Conservation (phyloP, 768 basidiomycete genomes). For the Cystobasidium tubakii region DNA sequence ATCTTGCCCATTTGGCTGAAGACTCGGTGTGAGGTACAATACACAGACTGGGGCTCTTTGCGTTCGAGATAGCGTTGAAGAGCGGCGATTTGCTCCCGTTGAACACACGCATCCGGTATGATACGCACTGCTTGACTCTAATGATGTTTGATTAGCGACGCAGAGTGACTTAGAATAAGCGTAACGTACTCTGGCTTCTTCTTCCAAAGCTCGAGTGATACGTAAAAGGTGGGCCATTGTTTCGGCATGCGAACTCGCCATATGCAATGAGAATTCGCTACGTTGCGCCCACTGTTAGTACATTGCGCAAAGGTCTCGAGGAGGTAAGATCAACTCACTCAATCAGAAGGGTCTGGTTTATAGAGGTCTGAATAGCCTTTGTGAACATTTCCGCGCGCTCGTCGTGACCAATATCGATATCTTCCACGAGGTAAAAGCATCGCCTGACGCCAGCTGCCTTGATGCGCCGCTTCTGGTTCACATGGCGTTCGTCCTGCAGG, state of each 20-base stretch:
- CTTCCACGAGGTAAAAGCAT: slow-evolving; percentile 18
- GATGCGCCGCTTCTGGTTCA: slow-evolving; percentile 18
- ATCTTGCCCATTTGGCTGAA: background rate
- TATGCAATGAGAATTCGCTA: background rate
- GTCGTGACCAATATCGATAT: background rate
- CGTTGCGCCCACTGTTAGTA: background rate
- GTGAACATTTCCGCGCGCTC: background rate
- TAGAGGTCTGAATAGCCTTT: slow-evolving; percentile 18
- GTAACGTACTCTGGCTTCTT: background rate
- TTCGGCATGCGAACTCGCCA: background rate
- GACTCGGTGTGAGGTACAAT: background rate
- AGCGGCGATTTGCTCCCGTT: background rate
- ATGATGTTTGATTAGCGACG: background rate
- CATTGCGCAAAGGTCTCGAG: background rate
- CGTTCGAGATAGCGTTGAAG: slow-evolving; percentile 7
- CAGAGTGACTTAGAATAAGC: background rate
- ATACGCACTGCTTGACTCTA: background rate
- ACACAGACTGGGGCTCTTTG: background rate
- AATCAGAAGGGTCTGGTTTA: slow-evolving; percentile 3
- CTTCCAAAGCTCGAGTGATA: background rate
- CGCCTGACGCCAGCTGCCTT: slow-evolving; percentile 6
- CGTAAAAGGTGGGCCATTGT: background rate
- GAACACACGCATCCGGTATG: slow-evolving; percentile 5
- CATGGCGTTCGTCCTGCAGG: background rate
- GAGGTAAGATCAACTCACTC: background rate